These are phyloP conservation scores for Alternaria conjuncta DNA, from an alignment of 2,329 filamentous ascomycete species.

Conservation along the genomic window DNA sequence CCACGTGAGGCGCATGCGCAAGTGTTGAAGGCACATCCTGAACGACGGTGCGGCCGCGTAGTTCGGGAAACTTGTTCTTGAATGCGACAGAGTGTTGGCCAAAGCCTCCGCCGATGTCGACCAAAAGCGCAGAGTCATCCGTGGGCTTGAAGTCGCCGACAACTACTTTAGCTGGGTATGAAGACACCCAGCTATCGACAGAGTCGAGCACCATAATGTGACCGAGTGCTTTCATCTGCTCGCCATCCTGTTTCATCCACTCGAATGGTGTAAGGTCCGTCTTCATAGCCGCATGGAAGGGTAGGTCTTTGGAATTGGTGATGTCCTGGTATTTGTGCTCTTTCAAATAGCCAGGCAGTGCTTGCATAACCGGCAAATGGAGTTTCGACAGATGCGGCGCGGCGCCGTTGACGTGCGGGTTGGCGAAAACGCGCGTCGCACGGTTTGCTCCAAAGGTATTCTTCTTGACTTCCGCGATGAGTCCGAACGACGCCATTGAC, in stretches of 20 bases:
- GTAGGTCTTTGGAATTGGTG: constrained; percentile 29
- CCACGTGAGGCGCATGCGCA: constrained; percentile 12
- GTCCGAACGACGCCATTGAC: constrained; percentile 39
- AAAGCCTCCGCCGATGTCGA: constrained; percentile 44
- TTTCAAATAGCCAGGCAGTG: constrained; percentile 39
- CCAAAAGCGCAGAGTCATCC: constrained; percentile 27
- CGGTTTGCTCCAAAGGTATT: constrained; percentile 40
- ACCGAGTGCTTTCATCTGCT: constrained; percentile 35
- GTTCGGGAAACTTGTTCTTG: constrained; percentile 20
- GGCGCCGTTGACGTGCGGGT: constrained; percentile 33
- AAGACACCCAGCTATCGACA: constrained; percentile 24
- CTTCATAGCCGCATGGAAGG: constrained; percentile 34
- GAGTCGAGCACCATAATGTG: constrained; percentile 38
- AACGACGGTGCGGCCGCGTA: constrained; percentile 28
- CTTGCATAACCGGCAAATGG: constrained; percentile 28
- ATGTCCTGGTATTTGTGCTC: constrained; percentile 36
- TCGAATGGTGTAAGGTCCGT: constrained; percentile 38
- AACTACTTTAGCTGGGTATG: constrained; percentile 25
- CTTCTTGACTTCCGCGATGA: constrained; percentile 36
- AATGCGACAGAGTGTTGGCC: constrained; percentile 35
- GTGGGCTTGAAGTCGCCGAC: constrained; percentile 21
- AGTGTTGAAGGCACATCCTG: constrained; percentile 37
- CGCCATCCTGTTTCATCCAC: constrained; percentile 33
- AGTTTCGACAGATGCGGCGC: constrained; percentile 32
- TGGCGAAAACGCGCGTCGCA: constrained; percentile 35